Evolutionary conservation across 371 early-diverging fungal genomes (phyloP), one percentile per base, ranked within the genome.

Genomic region (Nematocida major): DNA sequence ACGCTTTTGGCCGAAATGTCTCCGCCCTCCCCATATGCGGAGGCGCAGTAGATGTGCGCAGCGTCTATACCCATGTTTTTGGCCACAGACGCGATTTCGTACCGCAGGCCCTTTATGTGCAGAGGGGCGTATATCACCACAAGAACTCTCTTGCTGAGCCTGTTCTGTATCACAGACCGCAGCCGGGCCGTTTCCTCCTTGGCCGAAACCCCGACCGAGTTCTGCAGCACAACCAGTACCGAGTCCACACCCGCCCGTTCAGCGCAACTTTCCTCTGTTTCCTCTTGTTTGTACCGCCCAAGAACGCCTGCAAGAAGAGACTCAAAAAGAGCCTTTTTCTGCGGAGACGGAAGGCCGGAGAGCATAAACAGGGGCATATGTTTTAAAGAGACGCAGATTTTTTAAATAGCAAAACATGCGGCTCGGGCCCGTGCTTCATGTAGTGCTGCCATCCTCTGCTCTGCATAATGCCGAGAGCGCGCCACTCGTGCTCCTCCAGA

Each of bases 391-490:
- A 9, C 15, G 36, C 39, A 20, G 34, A 20, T 77, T 68, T 87
- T 78, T 87, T 87, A 82, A 92, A 92, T 28, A 92, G 80, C 30
- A 92, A 84, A 28, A 92, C 88, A 73, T 92, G 91, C 0, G 91
- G 91, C 81, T 92, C 92, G 22, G 92, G 92, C 18, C 88, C 84
- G 67, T 91, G 89, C 22, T 90, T 84, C 91, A 91, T 88, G 79
- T 89, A 91, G 70, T 91, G 91, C 49, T 86, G 86, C 92, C 92
- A 93, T 1, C 92, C 93, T 18, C 83, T 81, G 28, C 90, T 89
- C 80, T 92, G 92, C 61, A 81, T 85, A 22, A 92, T 87, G 13
- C 92, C 93, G 30, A 89, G 80, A 11, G 82, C 80, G 51, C 90
- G 81, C 89, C 92, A 92, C 79, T 92, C 91, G 11, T 84, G 82